Evolutionary conservation across 331 rosid species (phyloP).

Genomic region (Spiraea crenata): DNA sequence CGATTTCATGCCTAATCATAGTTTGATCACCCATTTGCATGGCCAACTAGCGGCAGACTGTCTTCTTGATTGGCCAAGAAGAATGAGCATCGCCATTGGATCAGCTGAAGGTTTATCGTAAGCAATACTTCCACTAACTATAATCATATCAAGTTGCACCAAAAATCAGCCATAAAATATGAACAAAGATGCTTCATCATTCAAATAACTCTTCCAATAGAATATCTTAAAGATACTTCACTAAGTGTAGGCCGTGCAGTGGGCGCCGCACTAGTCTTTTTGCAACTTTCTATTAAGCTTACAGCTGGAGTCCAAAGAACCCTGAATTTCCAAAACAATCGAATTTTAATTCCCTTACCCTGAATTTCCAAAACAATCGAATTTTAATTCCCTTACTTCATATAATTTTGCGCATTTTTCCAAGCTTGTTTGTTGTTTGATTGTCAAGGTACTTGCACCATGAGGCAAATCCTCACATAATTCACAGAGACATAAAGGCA

Average conservation of each 20-base stretch:
- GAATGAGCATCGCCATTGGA: slow-evolving; percentile 64
- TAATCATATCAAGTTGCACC: background rate
- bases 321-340: too few species aligned
- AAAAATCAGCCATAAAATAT: background rate
- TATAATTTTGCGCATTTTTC: background rate
- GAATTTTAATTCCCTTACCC: too few species aligned
- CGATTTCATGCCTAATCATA: slow-evolving; percentile 89
- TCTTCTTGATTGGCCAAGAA: slow-evolving; percentile 62
- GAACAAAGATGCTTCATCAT: background rate
- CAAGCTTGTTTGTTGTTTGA: background rate
- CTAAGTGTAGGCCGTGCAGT: too few species aligned
- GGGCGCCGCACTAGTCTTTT: too few species aligned
- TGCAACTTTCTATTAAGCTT: too few species aligned
- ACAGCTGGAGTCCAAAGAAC: too few species aligned
- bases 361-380: too few species aligned
- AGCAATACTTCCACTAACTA: slow-evolving; percentile 22
- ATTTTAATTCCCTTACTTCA: background rate
- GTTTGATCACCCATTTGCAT: slow-evolving; percentile 79
- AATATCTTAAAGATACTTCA: background rate
- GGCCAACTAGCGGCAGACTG: slow-evolving; percentile 56
- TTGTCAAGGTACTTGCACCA: slow-evolving; percentile 64
- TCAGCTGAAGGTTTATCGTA: slow-evolving; percentile 74
- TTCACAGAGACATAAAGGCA: slow-evolving; percentile 87
- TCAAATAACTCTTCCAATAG: background rate
- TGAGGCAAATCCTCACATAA: slow-evolving; percentile 68